phyloP scores from a whole-genome alignment of 2,329 filamentous ascomycete species.

The Neospermospora avenae region DNA sequence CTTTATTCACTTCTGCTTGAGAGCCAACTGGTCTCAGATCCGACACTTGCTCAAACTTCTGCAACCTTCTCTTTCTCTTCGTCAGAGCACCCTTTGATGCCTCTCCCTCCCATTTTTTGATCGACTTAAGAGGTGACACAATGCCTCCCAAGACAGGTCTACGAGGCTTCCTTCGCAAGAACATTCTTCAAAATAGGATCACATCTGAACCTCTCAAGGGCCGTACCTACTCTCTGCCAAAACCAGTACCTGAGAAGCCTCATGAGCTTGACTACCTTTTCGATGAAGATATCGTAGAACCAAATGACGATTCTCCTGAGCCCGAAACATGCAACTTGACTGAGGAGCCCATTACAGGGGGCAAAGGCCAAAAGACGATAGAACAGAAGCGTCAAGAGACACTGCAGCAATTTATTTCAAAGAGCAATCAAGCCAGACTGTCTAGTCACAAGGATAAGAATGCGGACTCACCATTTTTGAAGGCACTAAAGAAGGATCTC shows the following conservation, averaged over 20 bases:
- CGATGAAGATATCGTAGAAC: background rate
- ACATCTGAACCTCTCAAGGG: background rate
- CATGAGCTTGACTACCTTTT: background rate
- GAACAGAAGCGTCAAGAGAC: background rate
- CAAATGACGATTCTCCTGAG: background rate
- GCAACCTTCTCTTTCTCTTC: background rate
- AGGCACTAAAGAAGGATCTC: background rate
- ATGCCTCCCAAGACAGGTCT: background rate
- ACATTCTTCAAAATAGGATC: background rate
- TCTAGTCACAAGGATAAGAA: background rate
- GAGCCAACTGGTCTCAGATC: background rate
- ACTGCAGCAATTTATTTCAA: background rate
- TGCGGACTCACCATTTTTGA: background rate
- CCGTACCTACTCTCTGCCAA: background rate
- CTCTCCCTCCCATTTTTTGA: background rate
- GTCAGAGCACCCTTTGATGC: background rate
- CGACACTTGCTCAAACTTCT: background rate
- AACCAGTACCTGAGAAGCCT: background rate
- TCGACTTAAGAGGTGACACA: background rate
- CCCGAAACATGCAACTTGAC: background rate
- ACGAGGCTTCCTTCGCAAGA: background rate
- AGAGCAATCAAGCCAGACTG: background rate
- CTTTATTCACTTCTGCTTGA: background rate
- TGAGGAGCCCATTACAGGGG: background rate
- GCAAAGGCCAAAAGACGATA: background rate